Conservation (phyloP, 345 rosid species). For the thale cress (Arabidopsis thaliana) region TAIR10.1 NC_003071.7:7285001-7285500, state of each 20-base stretch:
- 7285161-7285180: slow-evolving; percentile 19
- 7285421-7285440: too few species aligned
- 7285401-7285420: too few species aligned
- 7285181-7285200: neutral
- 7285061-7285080: neutral
- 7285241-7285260: neutral
- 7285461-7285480: too few species aligned
- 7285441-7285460: too few species aligned
- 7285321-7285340: neutral
- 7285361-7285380: neutral
- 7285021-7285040: neutral
- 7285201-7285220: neutral
- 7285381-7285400: neutral
- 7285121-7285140: neutral
- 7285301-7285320: neutral
- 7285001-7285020: neutral
- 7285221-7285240: neutral
- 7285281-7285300: neutral
- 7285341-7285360: neutral
- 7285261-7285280: neutral
- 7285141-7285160: neutral
- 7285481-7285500: too few species aligned
- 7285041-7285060: neutral
- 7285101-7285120: neutral
- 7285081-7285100: neutral